Conservation (phyloP, 495 filamentous ascomycete species). For the Trichoderma orchidacearum region DNA sequence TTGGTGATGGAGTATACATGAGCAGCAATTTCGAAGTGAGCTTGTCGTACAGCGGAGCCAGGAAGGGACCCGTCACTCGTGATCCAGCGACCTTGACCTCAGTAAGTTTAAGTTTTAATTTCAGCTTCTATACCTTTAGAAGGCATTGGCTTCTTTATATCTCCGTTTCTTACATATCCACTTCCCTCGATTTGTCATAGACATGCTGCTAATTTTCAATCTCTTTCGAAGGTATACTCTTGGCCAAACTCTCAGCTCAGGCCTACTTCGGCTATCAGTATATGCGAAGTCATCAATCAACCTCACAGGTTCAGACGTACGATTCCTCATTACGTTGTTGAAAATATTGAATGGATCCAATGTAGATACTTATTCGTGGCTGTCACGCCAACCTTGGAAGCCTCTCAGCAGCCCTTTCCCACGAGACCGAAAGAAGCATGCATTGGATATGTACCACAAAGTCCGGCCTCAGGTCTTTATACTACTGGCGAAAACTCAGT, state of each 20-base stretch:
- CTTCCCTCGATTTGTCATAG: neutral
- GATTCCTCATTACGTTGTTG: constrained; percentile 56
- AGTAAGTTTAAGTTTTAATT: neutral
- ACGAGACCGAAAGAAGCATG: constrained; percentile 7
- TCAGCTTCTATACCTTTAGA: no score
- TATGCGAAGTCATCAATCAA: constrained; percentile 82
- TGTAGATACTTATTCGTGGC: constrained; percentile 75
- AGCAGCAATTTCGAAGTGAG: constrained; percentile 44
- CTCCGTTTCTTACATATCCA: neutral
- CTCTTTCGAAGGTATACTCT: neutral
- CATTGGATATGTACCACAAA: constrained; percentile 8
- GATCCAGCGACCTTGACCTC: neutral
- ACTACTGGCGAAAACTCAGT: neutral
- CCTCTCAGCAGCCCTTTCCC: neutral
- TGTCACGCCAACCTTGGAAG: neutral
- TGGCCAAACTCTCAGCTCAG: constrained; percentile 58
- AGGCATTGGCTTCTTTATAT: no score
- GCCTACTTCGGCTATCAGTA: constrained; percentile 46
- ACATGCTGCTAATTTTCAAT: neutral
- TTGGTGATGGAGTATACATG: constrained; percentile 75
- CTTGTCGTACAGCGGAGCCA: constrained; percentile 39
- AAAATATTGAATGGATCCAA: constrained; percentile 78
- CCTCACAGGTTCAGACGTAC: constrained; percentile 43
- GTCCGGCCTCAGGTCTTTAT: constrained; percentile 3
- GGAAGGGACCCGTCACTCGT: neutral